Evolutionary conservation across 169 alveolate species (phyloP).

Genomic region (Plasmodium gonderi): DNA sequence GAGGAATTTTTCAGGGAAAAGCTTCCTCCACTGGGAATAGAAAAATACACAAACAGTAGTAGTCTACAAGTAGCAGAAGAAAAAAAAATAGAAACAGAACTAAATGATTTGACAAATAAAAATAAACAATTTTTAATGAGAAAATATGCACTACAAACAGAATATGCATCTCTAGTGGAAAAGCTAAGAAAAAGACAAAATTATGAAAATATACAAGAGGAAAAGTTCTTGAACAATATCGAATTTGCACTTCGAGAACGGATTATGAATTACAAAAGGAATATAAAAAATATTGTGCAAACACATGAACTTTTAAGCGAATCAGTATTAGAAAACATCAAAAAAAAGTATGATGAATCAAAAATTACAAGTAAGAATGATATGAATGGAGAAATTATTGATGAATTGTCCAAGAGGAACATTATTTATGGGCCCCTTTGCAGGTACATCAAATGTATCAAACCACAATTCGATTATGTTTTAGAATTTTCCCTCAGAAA

Average conservation of each 20-base stretch:
- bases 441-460: slow-evolving; percentile 75
- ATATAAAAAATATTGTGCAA: slow-evolving; percentile 63
- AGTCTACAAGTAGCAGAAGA: not conserved
- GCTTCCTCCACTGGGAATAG: not conserved
- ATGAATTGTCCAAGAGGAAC: slow-evolving; percentile 25
- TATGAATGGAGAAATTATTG: slow-evolving; percentile 14
- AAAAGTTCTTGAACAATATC: slow-evolving; percentile 63
- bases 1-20: slow-evolving; percentile 6
- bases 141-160: slow-evolving; percentile 40
- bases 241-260: slow-evolving; percentile 75
- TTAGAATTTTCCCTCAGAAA: slow-evolving; percentile 75
- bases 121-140: slow-evolving; percentile 30
- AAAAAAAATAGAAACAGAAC: not conserved
- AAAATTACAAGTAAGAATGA: slow-evolving; percentile 38
- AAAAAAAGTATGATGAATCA: slow-evolving; percentile 11
- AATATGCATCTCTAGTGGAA: not conserved
- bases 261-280: slow-evolving; percentile 60
- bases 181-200: slow-evolving; percentile 43
- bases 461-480: slow-evolving; percentile 74
- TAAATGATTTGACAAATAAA: slow-evolving; percentile 10
- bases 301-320: slow-evolving; percentile 9
- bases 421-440: slow-evolving; percentile 69
- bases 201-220: slow-evolving; percentile 78
- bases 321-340: not conserved
- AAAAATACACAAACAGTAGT: not conserved